These are phyloP conservation scores for Imleria badia DNA, from an alignment of 768 basidiomycete species.

Conservation along the genomic window DNA sequence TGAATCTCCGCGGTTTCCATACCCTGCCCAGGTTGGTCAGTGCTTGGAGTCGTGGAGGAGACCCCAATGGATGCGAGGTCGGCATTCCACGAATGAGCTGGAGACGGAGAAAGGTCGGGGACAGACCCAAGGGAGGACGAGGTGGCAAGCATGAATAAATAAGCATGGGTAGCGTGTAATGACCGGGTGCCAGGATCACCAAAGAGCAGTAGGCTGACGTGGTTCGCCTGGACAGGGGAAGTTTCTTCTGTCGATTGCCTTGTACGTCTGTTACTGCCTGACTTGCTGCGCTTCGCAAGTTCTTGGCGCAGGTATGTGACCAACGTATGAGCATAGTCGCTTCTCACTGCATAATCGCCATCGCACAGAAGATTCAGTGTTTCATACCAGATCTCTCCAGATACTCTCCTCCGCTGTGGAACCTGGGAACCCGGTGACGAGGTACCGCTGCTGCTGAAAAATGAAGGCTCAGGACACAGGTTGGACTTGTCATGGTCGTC, in stretches of 20 bases:
- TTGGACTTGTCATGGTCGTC: slow-evolving; percentile 15
- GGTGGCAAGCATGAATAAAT: slow-evolving; percentile 76
- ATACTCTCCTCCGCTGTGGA: slow-evolving; percentile 64
- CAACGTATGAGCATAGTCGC: slow-evolving; percentile 73
- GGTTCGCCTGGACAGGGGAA: slow-evolving; percentile 45
- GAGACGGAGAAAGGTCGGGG: slow-evolving; percentile 39
- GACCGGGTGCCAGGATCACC: slow-evolving; percentile 70
- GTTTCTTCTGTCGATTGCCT: slow-evolving; percentile 47
- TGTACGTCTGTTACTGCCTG: slow-evolving; percentile 46
- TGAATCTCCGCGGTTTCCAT: slow-evolving; percentile 19
- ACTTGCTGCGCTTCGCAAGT: slow-evolving; percentile 56
- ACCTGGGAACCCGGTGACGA: slow-evolving; percentile 31
- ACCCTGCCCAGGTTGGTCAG: slow-evolving; percentile 27
- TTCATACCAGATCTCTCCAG: slow-evolving; percentile 89
- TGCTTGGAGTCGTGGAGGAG: slow-evolving; percentile 33
- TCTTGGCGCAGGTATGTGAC: slow-evolving; percentile 76
- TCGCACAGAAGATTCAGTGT: slow-evolving; percentile 85
- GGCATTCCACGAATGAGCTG: slow-evolving; percentile 38
- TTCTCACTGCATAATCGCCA: slow-evolving; percentile 69
- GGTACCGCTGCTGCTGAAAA: slow-evolving; percentile 29
- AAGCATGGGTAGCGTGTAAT: slow-evolving; percentile 77
- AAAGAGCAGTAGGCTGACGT: slow-evolving; percentile 47
- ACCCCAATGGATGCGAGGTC: slow-evolving; percentile 30
- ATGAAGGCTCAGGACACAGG: slow-evolving; percentile 22
- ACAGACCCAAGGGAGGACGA: slow-evolving; percentile 59